phyloP scores from a whole-genome alignment of 768 basidiomycete genomes.

The Suillus alpinus region DNA sequence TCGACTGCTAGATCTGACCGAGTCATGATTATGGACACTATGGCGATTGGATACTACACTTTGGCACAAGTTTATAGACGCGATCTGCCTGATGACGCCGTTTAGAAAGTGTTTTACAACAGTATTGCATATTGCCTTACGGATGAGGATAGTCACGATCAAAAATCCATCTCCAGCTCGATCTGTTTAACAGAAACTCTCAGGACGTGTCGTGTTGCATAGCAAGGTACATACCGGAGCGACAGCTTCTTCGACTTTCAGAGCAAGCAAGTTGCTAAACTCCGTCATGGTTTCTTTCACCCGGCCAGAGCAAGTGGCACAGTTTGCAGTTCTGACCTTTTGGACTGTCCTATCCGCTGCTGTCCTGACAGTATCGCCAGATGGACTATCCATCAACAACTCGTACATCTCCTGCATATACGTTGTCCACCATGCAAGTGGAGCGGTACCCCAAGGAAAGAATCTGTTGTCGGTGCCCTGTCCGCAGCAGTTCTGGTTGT shows the following conservation, averaged over 20 bases:
- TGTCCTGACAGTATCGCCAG: conserved; percentile 10
- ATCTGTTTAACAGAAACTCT: conserved; percentile 7
- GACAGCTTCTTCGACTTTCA: conserved; percentile 14
- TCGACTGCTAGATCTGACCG: not conserved
- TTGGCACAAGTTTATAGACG: not conserved
- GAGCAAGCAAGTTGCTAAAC: conserved; percentile 10
- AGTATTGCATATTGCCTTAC: not conserved
- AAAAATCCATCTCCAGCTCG: conserved; percentile 11
- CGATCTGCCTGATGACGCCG: not conserved
- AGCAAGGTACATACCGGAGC: conserved; percentile 9
- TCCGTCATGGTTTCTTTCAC: conserved; percentile 16
- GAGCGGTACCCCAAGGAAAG: not conserved
- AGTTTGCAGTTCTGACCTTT: not conserved
- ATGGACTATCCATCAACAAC: conserved; percentile 18
- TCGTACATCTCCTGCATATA: conserved; percentile 19
- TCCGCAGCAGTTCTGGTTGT: not conserved
- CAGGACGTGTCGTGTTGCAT: not conserved
- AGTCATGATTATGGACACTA: not conserved
- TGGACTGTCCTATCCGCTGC: conserved; percentile 5
- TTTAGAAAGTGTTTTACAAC: not conserved
- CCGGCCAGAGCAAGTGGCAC: conserved; percentile 1
- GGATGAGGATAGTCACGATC: not conserved
- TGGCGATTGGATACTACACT: not conserved
- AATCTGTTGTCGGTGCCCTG: not conserved
- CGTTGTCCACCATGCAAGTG: conserved; percentile 21